These are phyloP conservation scores for Betula pendula DNA, from an alignment of 306 rosid species.

Conservation along the genomic window DNA sequence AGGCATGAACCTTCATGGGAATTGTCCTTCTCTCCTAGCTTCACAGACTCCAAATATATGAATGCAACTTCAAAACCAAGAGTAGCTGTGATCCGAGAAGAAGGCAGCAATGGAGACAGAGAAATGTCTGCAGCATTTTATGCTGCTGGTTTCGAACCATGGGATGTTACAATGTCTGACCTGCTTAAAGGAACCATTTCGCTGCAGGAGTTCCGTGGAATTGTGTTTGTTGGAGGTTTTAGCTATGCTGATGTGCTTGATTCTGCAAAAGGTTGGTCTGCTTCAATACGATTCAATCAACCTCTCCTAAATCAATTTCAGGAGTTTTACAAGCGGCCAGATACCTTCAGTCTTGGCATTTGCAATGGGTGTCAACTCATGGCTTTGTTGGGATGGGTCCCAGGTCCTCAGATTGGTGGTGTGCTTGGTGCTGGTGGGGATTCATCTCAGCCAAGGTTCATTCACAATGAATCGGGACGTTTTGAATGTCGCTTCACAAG, in stretches of 20 bases:
- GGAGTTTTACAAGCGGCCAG: slow-evolving; percentile 73
- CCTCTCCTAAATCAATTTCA: slow-evolving; percentile 76
- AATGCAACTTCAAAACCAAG: slow-evolving; percentile 59
- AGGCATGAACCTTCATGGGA: slow-evolving; percentile 75
- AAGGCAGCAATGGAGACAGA: slow-evolving; percentile 93
- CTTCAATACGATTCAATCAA: slow-evolving; percentile 71
- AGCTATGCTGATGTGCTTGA: slow-evolving; percentile 94
- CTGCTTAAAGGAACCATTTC: slow-evolving; percentile 67
- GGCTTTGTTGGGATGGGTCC: slow-evolving; percentile 95
- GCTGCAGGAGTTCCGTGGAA: slow-evolving; percentile 61
- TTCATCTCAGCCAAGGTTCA: slow-evolving; percentile 82
- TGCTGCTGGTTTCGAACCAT: slow-evolving; percentile 80
- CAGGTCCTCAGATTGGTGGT: slow-evolving; percentile 88
- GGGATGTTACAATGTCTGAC: slow-evolving; percentile 91
- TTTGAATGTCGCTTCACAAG: slow-evolving; percentile 91
- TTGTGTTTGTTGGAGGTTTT: slow-evolving; percentile 89
- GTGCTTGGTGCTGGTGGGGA: slow-evolving; percentile 81
- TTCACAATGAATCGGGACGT: slow-evolving; percentile 84
- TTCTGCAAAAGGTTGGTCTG: slow-evolving; percentile 95
- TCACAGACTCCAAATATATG: slow-evolving; percentile 60
- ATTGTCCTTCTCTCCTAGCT: slow-evolving; percentile 66
- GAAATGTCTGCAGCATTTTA: slow-evolving; percentile 95
- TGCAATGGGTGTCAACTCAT: slow-evolving; percentile 97
- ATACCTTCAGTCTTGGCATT: slow-evolving; percentile 89
- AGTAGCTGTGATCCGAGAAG: slow-evolving; percentile 90